Evolutionary conservation across 2,329 filamentous ascomycete genomes (phyloP).

Genomic region (Pyricularia sp.): DNA sequence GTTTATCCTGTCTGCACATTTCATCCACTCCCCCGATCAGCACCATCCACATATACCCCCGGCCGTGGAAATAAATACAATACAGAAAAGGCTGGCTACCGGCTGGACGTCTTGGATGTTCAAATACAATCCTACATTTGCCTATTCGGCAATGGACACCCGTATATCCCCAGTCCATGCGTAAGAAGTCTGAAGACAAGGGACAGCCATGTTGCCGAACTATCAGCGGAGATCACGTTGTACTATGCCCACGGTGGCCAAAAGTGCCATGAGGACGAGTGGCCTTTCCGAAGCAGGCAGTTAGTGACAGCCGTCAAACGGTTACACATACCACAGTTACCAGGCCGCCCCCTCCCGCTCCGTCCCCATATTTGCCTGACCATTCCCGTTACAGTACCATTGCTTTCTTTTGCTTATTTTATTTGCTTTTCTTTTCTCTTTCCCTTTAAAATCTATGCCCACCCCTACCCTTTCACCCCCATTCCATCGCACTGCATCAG

Average conservation of each 20-base stretch:
- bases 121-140: not conserved
- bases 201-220: not conserved
- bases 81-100: not conserved
- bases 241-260: not conserved
- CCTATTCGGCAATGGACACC: not conserved
- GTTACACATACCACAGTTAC: not conserved
- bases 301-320: not conserved
- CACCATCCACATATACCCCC: conserved; percentile 3
- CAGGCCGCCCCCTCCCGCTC: not conserved
- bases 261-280: not conserved
- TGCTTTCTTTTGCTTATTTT: not conserved
- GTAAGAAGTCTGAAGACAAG: not conserved
- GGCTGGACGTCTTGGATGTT: not conserved
- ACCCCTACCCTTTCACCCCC: not conserved
- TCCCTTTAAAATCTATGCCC: not conserved
- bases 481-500: conserved; percentile 3
- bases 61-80: not conserved
- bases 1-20: not conserved
- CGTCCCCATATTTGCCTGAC: not conserved
- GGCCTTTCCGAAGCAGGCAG: not conserved
- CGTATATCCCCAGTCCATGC: not conserved
- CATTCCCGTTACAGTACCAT: not conserved
- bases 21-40: not conserved
- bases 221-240: not conserved
- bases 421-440: not conserved